Percentiles rank a stretch among this genome's conserved stretches.
Conservation (phyloP, 208 protist species). For the Kentomonas sorsogonicus region DNA sequence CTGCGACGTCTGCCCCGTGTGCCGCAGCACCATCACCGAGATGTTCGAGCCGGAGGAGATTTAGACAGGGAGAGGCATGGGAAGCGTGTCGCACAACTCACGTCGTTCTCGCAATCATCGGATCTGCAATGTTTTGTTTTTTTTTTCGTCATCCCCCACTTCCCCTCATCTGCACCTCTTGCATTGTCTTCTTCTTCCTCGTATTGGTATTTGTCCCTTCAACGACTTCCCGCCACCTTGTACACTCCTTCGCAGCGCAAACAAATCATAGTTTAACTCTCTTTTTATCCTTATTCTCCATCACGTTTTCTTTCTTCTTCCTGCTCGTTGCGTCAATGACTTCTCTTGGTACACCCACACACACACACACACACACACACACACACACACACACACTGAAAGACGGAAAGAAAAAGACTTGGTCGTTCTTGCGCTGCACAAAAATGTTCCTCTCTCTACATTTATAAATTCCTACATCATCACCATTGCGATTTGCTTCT, state of each 20-base stretch:
- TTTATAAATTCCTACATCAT: no score
- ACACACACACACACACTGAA: slow-evolving; percentile 6
- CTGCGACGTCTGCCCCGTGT: slow-evolving; percentile 55
- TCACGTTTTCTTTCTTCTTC: neutral
- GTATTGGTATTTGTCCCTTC: slow-evolving; percentile 7
- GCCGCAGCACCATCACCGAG: slow-evolving; percentile 60
- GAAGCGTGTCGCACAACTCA: no score
- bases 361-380: slow-evolving; percentile 1
- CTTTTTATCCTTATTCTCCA: slow-evolving; percentile 8
- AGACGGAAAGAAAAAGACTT: neutral
- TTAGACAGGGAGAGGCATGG: slow-evolving; percentile 15
- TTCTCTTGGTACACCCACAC: neutral
- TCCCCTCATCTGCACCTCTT: neutral
- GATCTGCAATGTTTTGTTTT: slow-evolving; percentile 5
- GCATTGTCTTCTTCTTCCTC: neutral
- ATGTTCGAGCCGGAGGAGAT: slow-evolving; percentile 83
- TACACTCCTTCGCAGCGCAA: no score
- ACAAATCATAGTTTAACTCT: no score
- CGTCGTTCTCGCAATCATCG: no score
- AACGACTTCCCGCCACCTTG: no score
- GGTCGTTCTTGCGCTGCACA: no score
- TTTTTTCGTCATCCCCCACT: no score
- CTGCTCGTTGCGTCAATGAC: neutral
- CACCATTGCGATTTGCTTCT: no score
- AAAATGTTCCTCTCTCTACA: no score